Evolutionary conservation across 2,329 filamentous ascomycete genomes (phyloP).

Genomic region (Diaporthe helianthi): DNA sequence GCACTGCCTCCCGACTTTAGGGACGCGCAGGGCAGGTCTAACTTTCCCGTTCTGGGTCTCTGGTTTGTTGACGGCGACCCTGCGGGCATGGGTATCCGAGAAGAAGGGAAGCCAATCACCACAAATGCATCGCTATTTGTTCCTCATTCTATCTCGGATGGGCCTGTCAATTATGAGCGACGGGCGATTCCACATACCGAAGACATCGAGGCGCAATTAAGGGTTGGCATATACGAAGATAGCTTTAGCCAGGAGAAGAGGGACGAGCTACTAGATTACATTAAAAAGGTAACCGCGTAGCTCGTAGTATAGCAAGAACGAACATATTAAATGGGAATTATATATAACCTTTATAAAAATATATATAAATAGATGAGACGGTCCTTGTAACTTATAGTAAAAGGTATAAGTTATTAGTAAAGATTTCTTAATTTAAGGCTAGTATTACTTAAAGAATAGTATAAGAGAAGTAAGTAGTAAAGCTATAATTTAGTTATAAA

Average conservation of each 20-base stretch:
- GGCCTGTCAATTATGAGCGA: background rate
- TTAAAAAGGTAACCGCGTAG: background rate
- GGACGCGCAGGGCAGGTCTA: background rate
- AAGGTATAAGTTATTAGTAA: no score
- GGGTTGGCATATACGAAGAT: background rate
- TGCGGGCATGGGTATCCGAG: slow-evolving; percentile 29
- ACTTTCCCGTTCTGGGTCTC: slow-evolving; percentile 24
- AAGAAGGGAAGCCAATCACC: background rate
- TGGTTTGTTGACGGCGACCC: slow-evolving; percentile 31
- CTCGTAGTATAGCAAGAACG: background rate
- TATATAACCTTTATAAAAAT: no score
- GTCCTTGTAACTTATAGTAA: no score
- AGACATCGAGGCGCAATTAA: background rate
- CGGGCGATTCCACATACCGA: background rate
- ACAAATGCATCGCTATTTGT: background rate
- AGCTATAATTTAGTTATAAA: no score
- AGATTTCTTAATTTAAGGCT: no score
- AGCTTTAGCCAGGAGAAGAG: background rate
- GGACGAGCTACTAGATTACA: background rate
- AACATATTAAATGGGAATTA: background rate
- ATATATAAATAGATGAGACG: no score
- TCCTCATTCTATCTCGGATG: background rate
- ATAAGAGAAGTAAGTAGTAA: no score
- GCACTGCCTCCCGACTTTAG: slow-evolving; percentile 10
- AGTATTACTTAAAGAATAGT: no score